Evolutionary conservation across 257 asterid species (phyloP).

Genomic region (Solanum dulcamara): DNA sequence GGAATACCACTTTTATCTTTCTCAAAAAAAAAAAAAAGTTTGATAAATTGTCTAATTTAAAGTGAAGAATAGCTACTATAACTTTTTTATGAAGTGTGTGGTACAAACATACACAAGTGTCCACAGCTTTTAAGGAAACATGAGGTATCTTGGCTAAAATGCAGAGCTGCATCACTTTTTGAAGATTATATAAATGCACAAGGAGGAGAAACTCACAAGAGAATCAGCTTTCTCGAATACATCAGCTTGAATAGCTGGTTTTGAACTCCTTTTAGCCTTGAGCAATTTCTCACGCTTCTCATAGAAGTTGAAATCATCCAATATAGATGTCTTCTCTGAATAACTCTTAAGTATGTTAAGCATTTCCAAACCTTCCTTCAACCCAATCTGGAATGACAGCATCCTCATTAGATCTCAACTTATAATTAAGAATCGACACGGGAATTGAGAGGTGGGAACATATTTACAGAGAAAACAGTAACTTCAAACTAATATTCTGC

Average conservation of each 20-base stretch:
- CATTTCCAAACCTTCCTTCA: slow-evolving; percentile 72
- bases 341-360: slow-evolving; percentile 56
- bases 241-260: slow-evolving; percentile 14
- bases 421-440: neutral
- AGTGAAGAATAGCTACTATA: neutral
- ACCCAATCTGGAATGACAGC: slow-evolving; percentile 32
- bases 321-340: slow-evolving; percentile 40
- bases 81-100: neutral
- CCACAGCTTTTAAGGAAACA: neutral
- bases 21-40: no score
- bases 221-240: slow-evolving; percentile 5
- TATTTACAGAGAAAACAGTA: neutral
- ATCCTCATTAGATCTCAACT: neutral
- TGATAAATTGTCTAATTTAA: neutral
- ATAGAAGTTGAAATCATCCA: slow-evolving; percentile 64
- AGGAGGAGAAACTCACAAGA: slow-evolving; percentile 18
- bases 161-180: neutral
- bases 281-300: slow-evolving; percentile 57
- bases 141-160: neutral
- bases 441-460: neutral
- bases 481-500: neutral
- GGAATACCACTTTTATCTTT: no score
- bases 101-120: neutral
- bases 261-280: slow-evolving; percentile 27
- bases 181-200: neutral